Evolutionary conservation across 768 basidiomycete species (phyloP).

Genomic region (Naganishia antarctica): DNA sequence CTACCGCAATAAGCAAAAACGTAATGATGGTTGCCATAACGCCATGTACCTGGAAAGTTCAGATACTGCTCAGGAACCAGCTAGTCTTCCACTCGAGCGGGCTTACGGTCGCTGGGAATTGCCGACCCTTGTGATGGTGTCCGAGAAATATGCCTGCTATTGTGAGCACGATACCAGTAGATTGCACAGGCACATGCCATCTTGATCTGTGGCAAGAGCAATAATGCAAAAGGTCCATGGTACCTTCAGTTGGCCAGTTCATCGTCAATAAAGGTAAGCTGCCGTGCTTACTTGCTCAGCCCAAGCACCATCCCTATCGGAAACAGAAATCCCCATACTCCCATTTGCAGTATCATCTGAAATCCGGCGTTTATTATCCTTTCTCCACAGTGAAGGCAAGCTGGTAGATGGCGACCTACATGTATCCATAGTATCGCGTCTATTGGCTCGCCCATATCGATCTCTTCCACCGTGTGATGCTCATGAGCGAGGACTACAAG

Average conservation of each 20-base stretch:
- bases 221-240: constrained; percentile 41
- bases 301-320: constrained; percentile 61
- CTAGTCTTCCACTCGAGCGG: too few relatives aligned
- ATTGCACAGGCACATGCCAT: constrained; percentile 87
- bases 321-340: constrained; percentile 80
- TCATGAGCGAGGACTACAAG: constrained; percentile 46
- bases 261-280: constrained; percentile 34
- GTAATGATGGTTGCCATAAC: constrained; percentile 61
- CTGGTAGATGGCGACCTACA: constrained; percentile 29
- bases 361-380: too few relatives aligned
- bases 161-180: constrained; percentile 64
- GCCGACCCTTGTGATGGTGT: constrained; percentile 75
- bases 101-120: constrained; percentile 63
- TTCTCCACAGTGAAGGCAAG: background rate
- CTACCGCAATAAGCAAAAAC: constrained; percentile 52
- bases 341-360: constrained; percentile 65
- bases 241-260: constrained; percentile 75
- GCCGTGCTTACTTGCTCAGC: constrained; percentile 43
- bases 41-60: constrained; percentile 58
- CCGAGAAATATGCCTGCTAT: constrained; percentile 73
- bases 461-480: constrained; percentile 62
- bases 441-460: constrained; percentile 61
- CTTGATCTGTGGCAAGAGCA: constrained; percentile 53
- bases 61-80: background rate
- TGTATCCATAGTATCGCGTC: constrained; percentile 79